A percentile compares a stretch with the other conserved stretches of the same genome.
Evolutionary conservation across 139 green algal species (phyloP).

Genomic region (Haematococcus lacustris): DNA sequence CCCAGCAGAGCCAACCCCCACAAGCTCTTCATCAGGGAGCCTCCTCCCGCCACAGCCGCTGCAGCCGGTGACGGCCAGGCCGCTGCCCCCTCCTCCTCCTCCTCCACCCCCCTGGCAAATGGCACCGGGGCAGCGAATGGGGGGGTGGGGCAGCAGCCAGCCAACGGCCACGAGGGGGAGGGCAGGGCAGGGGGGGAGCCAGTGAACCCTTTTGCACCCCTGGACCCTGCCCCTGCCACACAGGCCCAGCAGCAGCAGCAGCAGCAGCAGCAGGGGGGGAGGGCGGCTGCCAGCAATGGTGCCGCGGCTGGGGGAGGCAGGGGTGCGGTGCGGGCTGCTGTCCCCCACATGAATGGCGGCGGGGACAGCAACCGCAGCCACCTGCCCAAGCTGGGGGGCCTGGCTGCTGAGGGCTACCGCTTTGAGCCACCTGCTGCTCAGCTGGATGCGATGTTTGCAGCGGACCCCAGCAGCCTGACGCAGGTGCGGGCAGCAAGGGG

Average conservation of each 20-base stretch:
- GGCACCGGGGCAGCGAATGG: too few relatives aligned
- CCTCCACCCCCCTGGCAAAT: too few relatives aligned
- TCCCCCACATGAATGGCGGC: too few relatives aligned
- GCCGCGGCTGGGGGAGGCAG: background rate
- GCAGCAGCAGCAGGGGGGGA: conserved; percentile 1
- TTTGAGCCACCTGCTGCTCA: conserved; percentile 26
- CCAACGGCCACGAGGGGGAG: too few relatives aligned
- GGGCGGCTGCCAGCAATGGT: background rate
- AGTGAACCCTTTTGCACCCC: too few relatives aligned
- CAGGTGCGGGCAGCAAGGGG: conserved; percentile 1
- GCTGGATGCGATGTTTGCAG: conserved; percentile 25
- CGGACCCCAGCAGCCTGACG: conserved; percentile 23
- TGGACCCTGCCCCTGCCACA: too few relatives aligned
- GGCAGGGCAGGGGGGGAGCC: too few relatives aligned
- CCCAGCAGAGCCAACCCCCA: conserved; percentile 68
- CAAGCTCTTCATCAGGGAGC: conserved; percentile 70
- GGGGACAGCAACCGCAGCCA: background rate
- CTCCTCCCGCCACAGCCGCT: conserved; percentile 46
- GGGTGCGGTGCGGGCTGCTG: background rate
- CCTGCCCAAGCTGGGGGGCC: conserved; percentile 24
- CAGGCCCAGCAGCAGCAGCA: conserved; percentile 12
- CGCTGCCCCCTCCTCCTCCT: too few relatives aligned
- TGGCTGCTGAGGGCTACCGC: conserved; percentile 29
- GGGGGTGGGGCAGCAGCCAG: too few relatives aligned
- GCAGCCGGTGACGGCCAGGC: too few relatives aligned